Conservation (phyloP, 305 asterid genomes). For the Stenogyne calaminthoides region DNA sequence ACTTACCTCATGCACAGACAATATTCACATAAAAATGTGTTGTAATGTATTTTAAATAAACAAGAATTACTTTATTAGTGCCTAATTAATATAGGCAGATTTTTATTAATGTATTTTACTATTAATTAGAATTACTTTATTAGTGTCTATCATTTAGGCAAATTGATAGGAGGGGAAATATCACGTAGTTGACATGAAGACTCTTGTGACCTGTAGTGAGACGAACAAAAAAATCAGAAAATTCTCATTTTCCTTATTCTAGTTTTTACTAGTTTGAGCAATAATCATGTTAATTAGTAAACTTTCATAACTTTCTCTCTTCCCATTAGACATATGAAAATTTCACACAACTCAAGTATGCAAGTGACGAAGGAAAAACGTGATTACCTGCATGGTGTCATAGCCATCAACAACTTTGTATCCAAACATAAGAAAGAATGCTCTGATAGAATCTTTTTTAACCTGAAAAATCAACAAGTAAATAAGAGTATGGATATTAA, state of each 20-base stretch:
- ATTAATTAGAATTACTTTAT: not conserved
- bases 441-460: slow-evolving; percentile 64
- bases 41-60: not conserved
- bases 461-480: slow-evolving; percentile 45
- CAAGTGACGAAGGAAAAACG: not conserved
- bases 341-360: too few relatives aligned
- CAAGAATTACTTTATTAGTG: not conserved
- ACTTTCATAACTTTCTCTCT: too few relatives aligned
- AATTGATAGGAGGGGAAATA: not conserved
- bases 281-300: not conserved
- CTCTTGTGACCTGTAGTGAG: not conserved
- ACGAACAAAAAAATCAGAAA: not conserved
- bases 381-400: slow-evolving; percentile 76
- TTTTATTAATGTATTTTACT: not conserved
- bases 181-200: not conserved
- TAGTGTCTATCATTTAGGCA: not conserved
- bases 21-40: not conserved
- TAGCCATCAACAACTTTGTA: slow-evolving; percentile 90
- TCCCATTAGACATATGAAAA: too few relatives aligned
- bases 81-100: not conserved
- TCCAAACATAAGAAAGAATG: slow-evolving; percentile 85
- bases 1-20: not conserved
- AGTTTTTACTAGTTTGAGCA: not conserved
- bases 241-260: not conserved
- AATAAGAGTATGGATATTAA: slow-evolving; percentile 14